A percentile compares a stretch with the other conserved stretches of the same genome.
phyloP scores from a whole-genome alignment of 345 rosid species.

The Moricandia arvensis region DNA sequence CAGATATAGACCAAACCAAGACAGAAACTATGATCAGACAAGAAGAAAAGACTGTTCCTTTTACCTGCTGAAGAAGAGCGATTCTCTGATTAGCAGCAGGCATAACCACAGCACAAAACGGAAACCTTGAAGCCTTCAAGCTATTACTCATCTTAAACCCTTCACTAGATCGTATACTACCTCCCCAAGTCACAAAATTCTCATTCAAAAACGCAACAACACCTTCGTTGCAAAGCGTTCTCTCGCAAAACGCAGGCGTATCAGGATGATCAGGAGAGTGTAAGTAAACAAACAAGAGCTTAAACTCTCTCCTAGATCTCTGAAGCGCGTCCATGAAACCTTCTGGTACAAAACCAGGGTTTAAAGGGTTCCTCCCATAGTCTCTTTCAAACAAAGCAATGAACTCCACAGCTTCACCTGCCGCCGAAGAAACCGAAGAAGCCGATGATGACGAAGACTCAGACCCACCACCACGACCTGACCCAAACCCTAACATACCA shows the following conservation, averaged over 20 bases:
- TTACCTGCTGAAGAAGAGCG: conserved; percentile 91
- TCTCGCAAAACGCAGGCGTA: conserved; percentile 67
- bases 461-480: conserved; percentile 40
- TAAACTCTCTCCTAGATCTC: conserved; percentile 69
- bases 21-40: background rate
- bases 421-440: conserved; percentile 55
- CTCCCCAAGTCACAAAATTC: conserved; percentile 95
- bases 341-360: conserved; percentile 73
- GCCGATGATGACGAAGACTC: conserved; percentile 34
- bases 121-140: conserved; percentile 91
- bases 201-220: conserved; percentile 73
- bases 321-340: conserved; percentile 95
- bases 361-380: conserved; percentile 40
- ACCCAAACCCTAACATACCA: conserved; percentile 73
- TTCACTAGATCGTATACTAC: conserved; percentile 88
- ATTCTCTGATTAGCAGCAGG: conserved; percentile 93
- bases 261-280: conserved; percentile 98
- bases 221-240: conserved; percentile 64
- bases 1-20: background rate
- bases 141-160: conserved; percentile 99
- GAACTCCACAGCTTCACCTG: conserved; percentile 73
- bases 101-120: conserved; percentile 96
- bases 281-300: conserved; percentile 82
- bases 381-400: conserved; percentile 78
- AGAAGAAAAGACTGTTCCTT: background rate